Base-by-base conservation (phyloP, 2,329 filamentous ascomycete species). In the Colletotrichum eleusines region DNA sequence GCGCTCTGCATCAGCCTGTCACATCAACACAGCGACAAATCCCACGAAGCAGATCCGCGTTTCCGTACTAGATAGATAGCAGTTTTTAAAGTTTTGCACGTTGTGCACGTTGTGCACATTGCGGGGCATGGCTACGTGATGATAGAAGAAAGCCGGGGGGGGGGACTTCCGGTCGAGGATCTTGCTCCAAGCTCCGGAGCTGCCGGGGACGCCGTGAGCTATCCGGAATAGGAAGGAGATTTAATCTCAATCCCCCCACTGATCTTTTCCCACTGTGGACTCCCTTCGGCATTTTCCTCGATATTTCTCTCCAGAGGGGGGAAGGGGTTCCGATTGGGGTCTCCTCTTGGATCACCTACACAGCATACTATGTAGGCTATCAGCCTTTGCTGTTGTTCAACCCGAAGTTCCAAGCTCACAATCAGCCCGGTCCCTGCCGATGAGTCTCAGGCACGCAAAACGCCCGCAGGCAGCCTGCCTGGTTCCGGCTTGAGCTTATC, bases 231-330 rank as follows among this genome's bases (percentile, higher is more conserved):
- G 58, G 69, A 53, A 67, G 63, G 68, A 57, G 31, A 11, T 26
- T 11, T 46, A 28, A 54, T 23, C 28, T 38, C 23, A n/a, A 42
- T 44, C 51, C 38, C 35, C 64, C 68, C n/a, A 51, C 68, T 51
- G 51, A 59, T 31, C 40, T 14, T 26, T 54, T 46, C 18, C 28
- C 20, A 18, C n/a, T 55, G 48, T 63, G 60, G 60, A 42, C 9
- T 42, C 35, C 5, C 14, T 38, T 51, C 67, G 55, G 63, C 63
- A 61, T 65, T 70, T 66, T n/a, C 23, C 23, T 61, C 35, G 42
- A 60, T 66, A n/a, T 18, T 60, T 59, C 54, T 58, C 33, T 4
- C 38, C 31, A 33, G n/a, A n/a, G n/a, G n/a, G n/a, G n/a, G n/a
- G n/a, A n/a, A n/a, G n/a, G n/a, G n/a, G n/a, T n/a, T n/a, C n/a